Percentiles rank a stretch among this genome's conserved stretches.
Conservation (phyloP, 2,329 filamentous ascomycete genomes). For the Aspergillus fumigatiaffinis region DNA sequence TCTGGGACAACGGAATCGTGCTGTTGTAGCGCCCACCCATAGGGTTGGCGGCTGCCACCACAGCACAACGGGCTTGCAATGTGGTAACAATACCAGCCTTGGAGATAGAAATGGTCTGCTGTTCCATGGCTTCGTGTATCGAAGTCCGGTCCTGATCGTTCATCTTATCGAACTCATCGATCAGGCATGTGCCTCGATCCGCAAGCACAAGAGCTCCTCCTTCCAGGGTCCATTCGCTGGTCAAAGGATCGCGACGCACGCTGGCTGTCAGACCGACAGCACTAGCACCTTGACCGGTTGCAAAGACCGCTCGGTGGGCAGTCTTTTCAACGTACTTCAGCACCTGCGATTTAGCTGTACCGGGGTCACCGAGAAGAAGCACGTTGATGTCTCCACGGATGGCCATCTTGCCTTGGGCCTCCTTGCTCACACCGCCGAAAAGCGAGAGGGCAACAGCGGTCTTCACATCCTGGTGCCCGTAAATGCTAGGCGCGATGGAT, state of each 20-base stretch:
- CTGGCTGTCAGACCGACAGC: conserved; percentile 97
- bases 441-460: conserved; percentile 91
- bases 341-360: conserved; percentile 96
- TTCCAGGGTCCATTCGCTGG: conserved; percentile 95
- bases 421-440: conserved; percentile 91
- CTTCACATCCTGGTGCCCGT: conserved; percentile 95
- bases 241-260: conserved; percentile 90
- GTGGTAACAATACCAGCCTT: conserved; percentile 98
- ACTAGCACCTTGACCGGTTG: conserved; percentile 93
- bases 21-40: conserved; percentile 96
- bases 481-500: conserved; percentile 95
- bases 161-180: conserved; percentile 99
- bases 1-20: conserved; percentile 91
- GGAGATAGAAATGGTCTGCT: conserved; percentile 98
- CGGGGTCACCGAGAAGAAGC: conserved; percentile 89
- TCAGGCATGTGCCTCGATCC: conserved; percentile 90
- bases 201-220: conserved; percentile 92
- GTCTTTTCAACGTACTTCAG: conserved; percentile 98
- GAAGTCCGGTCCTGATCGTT: conserved; percentile 97
- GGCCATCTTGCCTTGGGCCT: conserved; percentile 79
- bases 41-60: conserved; percentile 94
- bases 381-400: conserved; percentile 98
- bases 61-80: conserved; percentile 89
- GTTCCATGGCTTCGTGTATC: conserved; percentile 99
- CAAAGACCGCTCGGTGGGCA: conserved; percentile 93